These are phyloP conservation scores for Solanum chilense DNA, from an alignment of 257 asterid species.

Conservation along the genomic window DNA sequence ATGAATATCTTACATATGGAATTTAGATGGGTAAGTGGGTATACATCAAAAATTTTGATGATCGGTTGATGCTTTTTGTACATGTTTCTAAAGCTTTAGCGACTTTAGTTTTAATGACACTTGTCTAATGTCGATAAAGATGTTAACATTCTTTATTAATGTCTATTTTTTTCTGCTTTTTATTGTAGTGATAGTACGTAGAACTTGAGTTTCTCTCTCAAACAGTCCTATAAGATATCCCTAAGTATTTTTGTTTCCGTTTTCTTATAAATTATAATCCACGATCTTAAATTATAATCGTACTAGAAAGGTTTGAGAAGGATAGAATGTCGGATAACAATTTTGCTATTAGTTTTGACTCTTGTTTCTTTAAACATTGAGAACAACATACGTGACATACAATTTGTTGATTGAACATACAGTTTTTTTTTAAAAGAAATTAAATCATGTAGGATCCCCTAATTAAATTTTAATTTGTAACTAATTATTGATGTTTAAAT, in stretches of 20 bases:
- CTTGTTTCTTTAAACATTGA: background rate
- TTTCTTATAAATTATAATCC: background rate
- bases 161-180: no score
- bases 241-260: background rate
- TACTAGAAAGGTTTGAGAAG: no score
- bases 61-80: no score
- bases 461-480: background rate
- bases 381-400: background rate
- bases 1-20: background rate
- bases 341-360: no score
- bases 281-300: background rate
- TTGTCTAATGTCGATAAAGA: no score
- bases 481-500: slow-evolving; percentile 49
- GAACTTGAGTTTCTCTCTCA: background rate
- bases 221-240: background rate
- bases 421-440: background rate
- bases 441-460: background rate
- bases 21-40: background rate
- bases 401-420: no score
- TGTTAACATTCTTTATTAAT: no score
- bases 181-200: background rate
- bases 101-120: accelerated
- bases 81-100: no score
- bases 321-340: no score
- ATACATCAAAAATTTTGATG: no score